These are phyloP conservation scores for Umbelopsis sp. DNA, from an alignment of 371 early-diverging fungal species.

Conservation along the genomic window DNA sequence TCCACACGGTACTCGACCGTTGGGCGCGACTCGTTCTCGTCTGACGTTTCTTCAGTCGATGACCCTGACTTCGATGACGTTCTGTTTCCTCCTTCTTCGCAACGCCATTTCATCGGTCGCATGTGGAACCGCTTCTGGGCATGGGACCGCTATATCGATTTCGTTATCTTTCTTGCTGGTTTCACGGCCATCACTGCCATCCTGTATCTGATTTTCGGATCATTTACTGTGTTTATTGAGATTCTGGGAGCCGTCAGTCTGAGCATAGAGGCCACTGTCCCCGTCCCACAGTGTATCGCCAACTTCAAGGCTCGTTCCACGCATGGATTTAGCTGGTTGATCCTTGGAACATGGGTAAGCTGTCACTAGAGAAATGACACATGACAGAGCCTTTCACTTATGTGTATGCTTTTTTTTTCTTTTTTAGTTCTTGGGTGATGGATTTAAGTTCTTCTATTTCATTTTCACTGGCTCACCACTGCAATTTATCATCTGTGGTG, in stretches of 20 bases:
- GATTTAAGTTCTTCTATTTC: slow-evolving; percentile 67
- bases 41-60: slow-evolving; percentile 3
- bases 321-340: slow-evolving; percentile 54
- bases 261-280: slow-evolving; percentile 64
- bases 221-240: slow-evolving; percentile 35
- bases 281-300: slow-evolving; percentile 64
- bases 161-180: slow-evolving; percentile 47
- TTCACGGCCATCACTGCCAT: slow-evolving; percentile 42
- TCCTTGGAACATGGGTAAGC: slow-evolving; percentile 46
- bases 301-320: slow-evolving; percentile 57
- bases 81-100: slow-evolving; percentile 18
- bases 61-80: slow-evolving; percentile 13
- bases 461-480: slow-evolving; percentile 57
- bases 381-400: too few relatives aligned
- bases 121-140: slow-evolving; percentile 36
- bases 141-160: slow-evolving; percentile 47
- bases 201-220: slow-evolving; percentile 34
- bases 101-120: slow-evolving; percentile 20
- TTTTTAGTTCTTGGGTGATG: slow-evolving; percentile 60
- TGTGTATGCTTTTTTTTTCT: too few relatives aligned
- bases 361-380: not conserved
- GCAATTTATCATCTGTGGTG: slow-evolving; percentile 68
- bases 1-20: slow-evolving; percentile 24
- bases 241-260: slow-evolving; percentile 45
- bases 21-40: slow-evolving; percentile 9